phyloP scores from a whole-genome alignment of 1,284 basidiomycete genomes.

The Abortiporus biennis region DNA sequence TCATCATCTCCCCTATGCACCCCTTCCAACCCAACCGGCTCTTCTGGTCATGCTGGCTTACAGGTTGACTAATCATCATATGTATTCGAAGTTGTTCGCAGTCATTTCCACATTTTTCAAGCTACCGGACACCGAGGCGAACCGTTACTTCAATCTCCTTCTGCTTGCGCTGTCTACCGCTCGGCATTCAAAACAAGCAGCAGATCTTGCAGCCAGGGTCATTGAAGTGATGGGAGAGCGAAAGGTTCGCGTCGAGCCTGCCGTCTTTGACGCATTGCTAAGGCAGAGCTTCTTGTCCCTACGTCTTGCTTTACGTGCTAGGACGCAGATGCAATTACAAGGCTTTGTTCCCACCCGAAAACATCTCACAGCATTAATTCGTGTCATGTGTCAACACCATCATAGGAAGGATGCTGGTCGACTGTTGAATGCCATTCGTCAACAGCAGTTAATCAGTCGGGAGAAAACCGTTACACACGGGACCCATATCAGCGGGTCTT shows the following conservation, averaged over 20 bases:
- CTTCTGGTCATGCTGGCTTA: conserved; percentile 42
- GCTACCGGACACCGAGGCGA: conserved; percentile 25
- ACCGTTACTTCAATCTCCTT: conserved; percentile 48
- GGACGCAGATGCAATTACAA: conserved; percentile 34
- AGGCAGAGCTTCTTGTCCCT: conserved; percentile 38
- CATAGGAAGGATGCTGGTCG: conserved; percentile 2
- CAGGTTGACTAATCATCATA: conserved; percentile 41
- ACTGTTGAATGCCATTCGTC: conserved; percentile 12
- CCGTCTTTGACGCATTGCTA: not conserved
- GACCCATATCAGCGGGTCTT: conserved; percentile 1
- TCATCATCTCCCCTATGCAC: conserved; percentile 27
- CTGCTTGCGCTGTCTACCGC: conserved; percentile 44
- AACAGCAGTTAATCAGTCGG: conserved; percentile 3
- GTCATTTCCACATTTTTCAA: conserved; percentile 40
- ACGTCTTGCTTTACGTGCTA: conserved; percentile 41
- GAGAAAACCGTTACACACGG: not conserved
- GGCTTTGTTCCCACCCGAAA: conserved; percentile 31
- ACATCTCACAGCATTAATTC: conserved; percentile 27
- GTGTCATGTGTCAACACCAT: conserved; percentile 5
- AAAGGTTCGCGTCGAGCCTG: conserved; percentile 18
- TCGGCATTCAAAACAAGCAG: conserved; percentile 33
- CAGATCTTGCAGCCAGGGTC: conserved; percentile 33
- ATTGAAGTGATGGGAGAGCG: conserved; percentile 39
- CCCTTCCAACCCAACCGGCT: conserved; percentile 30
- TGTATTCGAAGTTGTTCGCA: conserved; percentile 35